Percentiles rank a stretch among this genome's conserved stretches.
phyloP scores from a whole-genome alignment of 495 filamentous ascomycete species.

The Penicillium canescens region DNA sequence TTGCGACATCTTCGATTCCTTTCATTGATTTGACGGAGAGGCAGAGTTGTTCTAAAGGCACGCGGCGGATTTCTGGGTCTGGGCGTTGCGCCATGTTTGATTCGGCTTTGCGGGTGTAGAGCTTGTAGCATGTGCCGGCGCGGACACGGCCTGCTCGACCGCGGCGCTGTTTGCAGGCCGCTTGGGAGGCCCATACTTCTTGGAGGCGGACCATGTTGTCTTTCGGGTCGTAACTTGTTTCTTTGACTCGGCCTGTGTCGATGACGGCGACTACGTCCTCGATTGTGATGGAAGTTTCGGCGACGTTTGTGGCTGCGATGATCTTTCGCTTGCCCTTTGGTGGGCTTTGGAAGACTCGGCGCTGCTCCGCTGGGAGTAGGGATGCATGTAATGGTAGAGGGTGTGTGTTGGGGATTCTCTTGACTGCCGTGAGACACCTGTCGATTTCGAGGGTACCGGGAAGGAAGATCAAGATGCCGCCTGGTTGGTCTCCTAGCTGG shows the following conservation, averaged over 20 bases:
- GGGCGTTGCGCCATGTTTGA: conserved; percentile 84
- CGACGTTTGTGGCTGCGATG: conserved; percentile 92
- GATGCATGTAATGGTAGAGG: conserved; percentile 91
- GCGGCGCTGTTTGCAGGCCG: conserved; percentile 94
- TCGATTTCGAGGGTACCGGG: conserved; percentile 86
- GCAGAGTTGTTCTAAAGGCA: conserved; percentile 92
- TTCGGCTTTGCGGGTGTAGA: conserved; percentile 86
- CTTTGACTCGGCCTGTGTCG: conserved; percentile 91
- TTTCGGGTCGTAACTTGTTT: conserved; percentile 89
- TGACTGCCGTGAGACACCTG: conserved; percentile 70
- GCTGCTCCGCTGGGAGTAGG: conserved; percentile 81
- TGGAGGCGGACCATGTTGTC: conserved; percentile 93
- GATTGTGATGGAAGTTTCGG: conserved; percentile 97
- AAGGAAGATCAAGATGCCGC: conserved; percentile 92
- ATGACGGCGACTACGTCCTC: conserved; percentile 97
- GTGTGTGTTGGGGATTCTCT: conserved; percentile 67
- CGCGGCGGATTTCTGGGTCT: conserved; percentile 89
- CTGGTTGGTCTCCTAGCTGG: conserved; percentile 65
- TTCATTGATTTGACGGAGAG: conserved; percentile 90
- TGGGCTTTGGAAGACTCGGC: conserved; percentile 75
- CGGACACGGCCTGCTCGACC: conserved; percentile 92
- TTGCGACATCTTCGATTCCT: conserved; percentile 74
- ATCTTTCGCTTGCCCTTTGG: conserved; percentile 85
- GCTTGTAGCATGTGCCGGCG: conserved; percentile 90
- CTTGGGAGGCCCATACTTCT: conserved; percentile 92